These are phyloP conservation scores for Trichoderma erinaceum DNA, from an alignment of 495 filamentous ascomycete genomes.

Conservation along the genomic window DNA sequence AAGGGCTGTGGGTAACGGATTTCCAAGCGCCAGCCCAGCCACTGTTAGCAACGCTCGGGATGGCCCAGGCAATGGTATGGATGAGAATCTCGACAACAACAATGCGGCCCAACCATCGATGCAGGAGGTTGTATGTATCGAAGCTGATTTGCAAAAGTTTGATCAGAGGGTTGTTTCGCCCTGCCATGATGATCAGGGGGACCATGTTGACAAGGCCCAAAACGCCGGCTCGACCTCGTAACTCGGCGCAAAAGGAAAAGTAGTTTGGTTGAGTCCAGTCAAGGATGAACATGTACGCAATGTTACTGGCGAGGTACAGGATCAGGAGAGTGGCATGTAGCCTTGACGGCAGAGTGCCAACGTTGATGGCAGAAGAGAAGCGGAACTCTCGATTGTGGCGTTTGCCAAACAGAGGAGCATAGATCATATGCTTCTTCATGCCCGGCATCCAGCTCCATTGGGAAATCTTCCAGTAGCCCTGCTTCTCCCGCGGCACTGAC, in stretches of 20 bases:
- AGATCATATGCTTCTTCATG: constrained; percentile 73
- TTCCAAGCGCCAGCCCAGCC: constrained; percentile 57
- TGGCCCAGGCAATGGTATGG: constrained; percentile 69
- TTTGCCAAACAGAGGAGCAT: constrained; percentile 73
- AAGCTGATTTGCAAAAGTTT: constrained; percentile 77
- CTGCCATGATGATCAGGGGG: constrained; percentile 80
- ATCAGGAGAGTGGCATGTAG: constrained; percentile 69
- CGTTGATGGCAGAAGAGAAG: constrained; percentile 67
- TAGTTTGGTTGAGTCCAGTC: constrained; percentile 48
- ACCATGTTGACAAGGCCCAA: constrained; percentile 85
- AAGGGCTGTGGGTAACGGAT: constrained; percentile 44
- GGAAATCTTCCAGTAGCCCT: constrained; percentile 43
- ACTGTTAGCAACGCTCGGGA: constrained; percentile 57
- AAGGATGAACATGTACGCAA: constrained; percentile 57
- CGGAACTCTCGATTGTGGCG: constrained; percentile 84
- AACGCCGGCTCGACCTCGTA: constrained; percentile 80
- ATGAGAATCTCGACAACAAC: constrained; percentile 69
- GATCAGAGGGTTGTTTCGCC: constrained; percentile 92
- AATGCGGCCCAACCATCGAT: constrained; percentile 91
- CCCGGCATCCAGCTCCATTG: constrained; percentile 47
- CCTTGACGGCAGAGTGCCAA: constrained; percentile 80
- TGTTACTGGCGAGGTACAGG: constrained; percentile 57
- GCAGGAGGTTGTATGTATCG: constrained; percentile 92
- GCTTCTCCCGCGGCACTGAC: constrained; percentile 36
- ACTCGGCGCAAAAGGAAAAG: constrained; percentile 46